Evolutionary conservation across 495 filamentous ascomycete species (phyloP), one percentile per base, ranked within the genome.

Genomic region (Delitschia confertaspora): DNA sequence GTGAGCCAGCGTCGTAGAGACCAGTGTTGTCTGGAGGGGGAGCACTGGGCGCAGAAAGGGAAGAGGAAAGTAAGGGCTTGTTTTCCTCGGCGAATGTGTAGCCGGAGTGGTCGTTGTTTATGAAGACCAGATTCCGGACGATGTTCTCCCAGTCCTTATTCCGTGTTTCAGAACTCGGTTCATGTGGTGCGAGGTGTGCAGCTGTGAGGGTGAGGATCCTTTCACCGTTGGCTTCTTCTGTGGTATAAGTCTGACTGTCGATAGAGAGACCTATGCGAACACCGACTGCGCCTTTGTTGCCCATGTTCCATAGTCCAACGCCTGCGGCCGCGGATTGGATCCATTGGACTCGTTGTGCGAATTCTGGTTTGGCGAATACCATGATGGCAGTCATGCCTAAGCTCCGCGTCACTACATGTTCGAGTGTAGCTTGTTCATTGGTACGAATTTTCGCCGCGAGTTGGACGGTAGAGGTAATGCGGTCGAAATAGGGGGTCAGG

Each of bases 261-360:
- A 30, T 53, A n/a, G 63, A 55, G 49, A 76, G 81, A 1, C 71
- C 72, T 38, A 94, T 57, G 23, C 85, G 68, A 22, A 88, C 69
- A 0, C 83, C 91, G 4, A 91, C 85, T 6, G 86, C 88, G 18
- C 88, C 91, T 58, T 98, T 98, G 56, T 95, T 95, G 3, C 87
- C 88, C 85, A 95, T 91, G 23, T 83, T 79, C 40, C 44, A 51
- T 1, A 88, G 36, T 1, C 91, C 91, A 25, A 93, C 76, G 2
- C 91, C 88, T 2, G 86, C 79, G 20, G 80, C 83, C 2, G 79
- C 84, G 9, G 74, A 76, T 41, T 83, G 73, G 3, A 86, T 63
- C 56, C 72, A 69, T 9, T 67, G 60, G 21, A 95, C 65, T 11
- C 66, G 63, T 7, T 65, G 52, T 0, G 69, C 65, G 11, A 82